phyloP scores from a whole-genome alignment of 306 rosid species.

The Cucurbita argyrosperma region DNA sequence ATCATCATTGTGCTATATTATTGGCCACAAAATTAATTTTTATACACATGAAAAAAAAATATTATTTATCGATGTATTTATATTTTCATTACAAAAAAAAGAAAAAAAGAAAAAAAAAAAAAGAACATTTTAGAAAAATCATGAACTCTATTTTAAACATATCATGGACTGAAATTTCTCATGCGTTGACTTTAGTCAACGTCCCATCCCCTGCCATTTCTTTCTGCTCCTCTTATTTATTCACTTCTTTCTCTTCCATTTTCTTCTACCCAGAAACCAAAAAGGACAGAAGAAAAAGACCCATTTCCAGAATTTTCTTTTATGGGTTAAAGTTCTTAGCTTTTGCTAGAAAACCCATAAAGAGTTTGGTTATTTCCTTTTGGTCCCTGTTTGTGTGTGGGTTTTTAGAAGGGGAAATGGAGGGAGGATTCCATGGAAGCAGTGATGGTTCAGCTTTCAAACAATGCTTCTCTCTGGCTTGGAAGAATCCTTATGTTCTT shows the following conservation, averaged over 20 bases:
- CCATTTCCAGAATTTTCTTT: background rate
- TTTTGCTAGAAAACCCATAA: background rate
- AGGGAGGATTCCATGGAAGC: conserved; percentile 31
- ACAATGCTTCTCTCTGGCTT: conserved; percentile 49
- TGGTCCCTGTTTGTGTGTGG: background rate
- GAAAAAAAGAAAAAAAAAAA: background rate
- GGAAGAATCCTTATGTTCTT: conserved; percentile 57
- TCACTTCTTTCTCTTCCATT: background rate
- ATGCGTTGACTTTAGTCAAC: background rate
- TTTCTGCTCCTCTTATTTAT: background rate
- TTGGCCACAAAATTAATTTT: too few species aligned
- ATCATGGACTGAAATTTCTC: background rate
- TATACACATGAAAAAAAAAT: too few species aligned
- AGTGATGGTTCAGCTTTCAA: conserved; percentile 45
- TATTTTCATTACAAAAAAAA: too few species aligned
- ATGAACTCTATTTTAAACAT: background rate
- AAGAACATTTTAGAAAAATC: background rate
- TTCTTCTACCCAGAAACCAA: background rate
- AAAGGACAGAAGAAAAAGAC: background rate
- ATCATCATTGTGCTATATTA: too few species aligned
- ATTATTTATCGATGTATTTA: too few species aligned
- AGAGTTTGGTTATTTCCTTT: background rate
- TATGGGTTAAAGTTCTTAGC: background rate
- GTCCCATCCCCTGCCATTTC: background rate
- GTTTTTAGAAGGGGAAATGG: conserved; percentile 13